Percentiles rank a stretch among this genome's conserved stretches.
These are phyloP conservation scores for Litchi chinensis DNA, from an alignment of 345 rosid species.

Conservation along the genomic window DNA sequence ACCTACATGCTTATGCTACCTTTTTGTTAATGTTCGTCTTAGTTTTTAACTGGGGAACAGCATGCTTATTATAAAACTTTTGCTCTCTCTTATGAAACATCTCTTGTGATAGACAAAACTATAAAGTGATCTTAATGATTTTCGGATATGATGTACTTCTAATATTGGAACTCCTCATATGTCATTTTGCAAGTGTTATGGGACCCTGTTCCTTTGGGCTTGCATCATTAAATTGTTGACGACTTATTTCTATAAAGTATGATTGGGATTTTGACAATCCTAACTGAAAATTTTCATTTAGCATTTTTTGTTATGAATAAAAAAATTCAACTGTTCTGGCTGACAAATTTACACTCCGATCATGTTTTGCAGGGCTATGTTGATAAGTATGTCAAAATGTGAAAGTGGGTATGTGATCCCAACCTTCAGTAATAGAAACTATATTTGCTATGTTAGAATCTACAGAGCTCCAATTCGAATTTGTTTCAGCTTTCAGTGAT, in stretches of 20 bases:
- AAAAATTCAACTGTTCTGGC: not conserved
- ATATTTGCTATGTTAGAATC: not conserved
- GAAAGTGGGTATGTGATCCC: slow-evolving; percentile 23
- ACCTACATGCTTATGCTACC: not conserved
- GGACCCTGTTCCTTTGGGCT: too few relatives aligned
- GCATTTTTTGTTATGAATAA: too few relatives aligned
- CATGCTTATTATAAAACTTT: not conserved
- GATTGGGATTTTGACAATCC: too few relatives aligned
- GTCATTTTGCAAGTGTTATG: too few relatives aligned
- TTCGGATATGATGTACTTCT: too few relatives aligned
- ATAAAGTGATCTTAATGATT: not conserved
- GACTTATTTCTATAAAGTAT: too few relatives aligned
- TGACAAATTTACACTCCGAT: not conserved
- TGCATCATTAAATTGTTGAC: too few relatives aligned
- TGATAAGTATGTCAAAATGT: slow-evolving; percentile 77
- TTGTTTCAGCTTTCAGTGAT: not conserved
- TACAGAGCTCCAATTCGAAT: slow-evolving; percentile 3
- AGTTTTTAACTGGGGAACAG: not conserved
- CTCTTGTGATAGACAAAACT: not conserved
- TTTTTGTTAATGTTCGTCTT: slow-evolving; percentile 6
- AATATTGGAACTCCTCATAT: too few relatives aligned
- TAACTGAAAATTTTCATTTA: too few relatives aligned
- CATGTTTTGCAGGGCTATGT: slow-evolving; percentile 73
- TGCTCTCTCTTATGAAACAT: not conserved
- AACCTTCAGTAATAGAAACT: not conserved